phyloP scores from a whole-genome alignment of 2,329 filamentous ascomycete species.

The Aspergillus ochraceoroseus region DNA sequence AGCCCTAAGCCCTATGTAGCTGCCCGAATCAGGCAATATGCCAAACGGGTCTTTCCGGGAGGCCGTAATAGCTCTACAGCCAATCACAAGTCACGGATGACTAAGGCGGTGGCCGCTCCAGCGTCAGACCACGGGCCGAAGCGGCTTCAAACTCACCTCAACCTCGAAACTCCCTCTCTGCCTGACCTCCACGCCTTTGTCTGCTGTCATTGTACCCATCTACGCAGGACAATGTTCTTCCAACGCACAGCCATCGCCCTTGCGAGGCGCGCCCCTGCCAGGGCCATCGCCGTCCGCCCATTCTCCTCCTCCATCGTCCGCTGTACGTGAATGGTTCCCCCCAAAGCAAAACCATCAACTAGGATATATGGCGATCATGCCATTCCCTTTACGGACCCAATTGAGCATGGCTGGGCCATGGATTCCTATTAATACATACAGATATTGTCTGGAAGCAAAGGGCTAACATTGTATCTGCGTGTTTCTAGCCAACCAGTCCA shows the following conservation, averaged over 20 bases:
- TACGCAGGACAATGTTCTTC: slow-evolving; percentile 44
- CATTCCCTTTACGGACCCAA: slow-evolving; percentile 20
- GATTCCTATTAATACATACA: no score
- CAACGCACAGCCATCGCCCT: slow-evolving; percentile 46
- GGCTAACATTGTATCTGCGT: slow-evolving; percentile 25
- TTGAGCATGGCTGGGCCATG: slow-evolving; percentile 16
- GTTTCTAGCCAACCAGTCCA: slow-evolving; percentile 35
- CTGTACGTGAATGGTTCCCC: slow-evolving; percentile 41
- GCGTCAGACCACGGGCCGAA: slow-evolving; percentile 31
- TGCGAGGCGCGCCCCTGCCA: slow-evolving; percentile 43
- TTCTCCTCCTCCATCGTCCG: slow-evolving; percentile 45
- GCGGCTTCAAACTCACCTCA: slow-evolving; percentile 41
- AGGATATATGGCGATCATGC: slow-evolving; percentile 13
- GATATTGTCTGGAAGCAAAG: background rate
- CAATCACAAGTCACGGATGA: slow-evolving; percentile 27
- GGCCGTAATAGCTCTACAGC: slow-evolving; percentile 20
- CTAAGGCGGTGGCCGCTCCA: slow-evolving; percentile 20
- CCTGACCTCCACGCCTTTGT: slow-evolving; percentile 26
- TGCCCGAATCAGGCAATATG: slow-evolving; percentile 17
- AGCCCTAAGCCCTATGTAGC: slow-evolving; percentile 22
- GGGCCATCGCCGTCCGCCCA: slow-evolving; percentile 42
- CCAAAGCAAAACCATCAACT: slow-evolving; percentile 16
- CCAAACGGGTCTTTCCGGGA: slow-evolving; percentile 13
- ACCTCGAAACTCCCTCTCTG: slow-evolving; percentile 33
- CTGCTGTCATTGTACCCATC: slow-evolving; percentile 22